Conservation (phyloP, 768 basidiomycete genomes). For the Termitomyces sp. region DNA sequence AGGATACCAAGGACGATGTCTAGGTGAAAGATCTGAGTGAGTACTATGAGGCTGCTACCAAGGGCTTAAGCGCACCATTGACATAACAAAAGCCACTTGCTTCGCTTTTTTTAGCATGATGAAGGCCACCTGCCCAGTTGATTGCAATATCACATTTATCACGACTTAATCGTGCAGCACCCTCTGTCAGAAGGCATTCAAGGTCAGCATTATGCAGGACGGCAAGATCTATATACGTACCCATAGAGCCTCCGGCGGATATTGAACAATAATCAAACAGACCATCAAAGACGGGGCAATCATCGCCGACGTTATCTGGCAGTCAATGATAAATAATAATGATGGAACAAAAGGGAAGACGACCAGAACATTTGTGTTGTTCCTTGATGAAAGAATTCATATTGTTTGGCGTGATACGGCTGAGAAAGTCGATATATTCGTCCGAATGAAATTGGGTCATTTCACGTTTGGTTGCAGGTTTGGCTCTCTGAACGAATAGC, state of each 20-base stretch:
- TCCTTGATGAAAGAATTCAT: conserved; percentile 93
- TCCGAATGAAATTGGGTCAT: conserved; percentile 99
- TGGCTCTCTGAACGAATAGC: conserved; percentile 66
- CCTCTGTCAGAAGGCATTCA: conserved; percentile 55
- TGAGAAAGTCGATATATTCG: conserved; percentile 97
- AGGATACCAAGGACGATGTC: conserved; percentile 97
- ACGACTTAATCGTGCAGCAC: conserved; percentile 88
- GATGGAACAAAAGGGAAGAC: conserved; percentile 2
- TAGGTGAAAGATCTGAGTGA: conserved; percentile 21
- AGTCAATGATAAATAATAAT: not conserved
- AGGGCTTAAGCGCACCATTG: conserved; percentile 53
- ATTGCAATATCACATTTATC: conserved; percentile 99
- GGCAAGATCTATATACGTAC: conserved; percentile 37
- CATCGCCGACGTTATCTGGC: conserved; percentile 96
- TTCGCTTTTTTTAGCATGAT: conserved; percentile 99
- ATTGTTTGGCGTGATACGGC: conserved; percentile 89
- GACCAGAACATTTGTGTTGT: conserved; percentile 82
- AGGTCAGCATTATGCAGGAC: not conserved
- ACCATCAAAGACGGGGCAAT: conserved; percentile 98
- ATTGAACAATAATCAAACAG: conserved; percentile 99
- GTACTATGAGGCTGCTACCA: not conserved
- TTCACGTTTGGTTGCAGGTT: conserved; percentile 98
- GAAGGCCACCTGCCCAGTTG: conserved; percentile 98
- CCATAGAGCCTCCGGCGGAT: conserved; percentile 99
- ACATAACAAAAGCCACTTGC: conserved; percentile 99